Evolutionary conservation across 768 basidiomycete species (phyloP).

Genomic region (Suillus occidentalis): DNA sequence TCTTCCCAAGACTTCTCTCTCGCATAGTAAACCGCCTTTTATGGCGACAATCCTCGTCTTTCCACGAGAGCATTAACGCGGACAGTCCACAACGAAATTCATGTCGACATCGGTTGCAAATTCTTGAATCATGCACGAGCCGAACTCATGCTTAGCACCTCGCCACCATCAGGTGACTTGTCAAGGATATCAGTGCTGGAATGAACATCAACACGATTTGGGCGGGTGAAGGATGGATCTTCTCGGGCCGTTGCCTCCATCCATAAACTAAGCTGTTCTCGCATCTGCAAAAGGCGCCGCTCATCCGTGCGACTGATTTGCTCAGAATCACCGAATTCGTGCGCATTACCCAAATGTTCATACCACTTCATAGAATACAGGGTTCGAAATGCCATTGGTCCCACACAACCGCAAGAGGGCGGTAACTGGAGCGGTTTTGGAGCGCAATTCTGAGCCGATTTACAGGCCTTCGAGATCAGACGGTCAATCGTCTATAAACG

Average conservation of each 20-base stretch:
- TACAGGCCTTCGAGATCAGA: background rate
- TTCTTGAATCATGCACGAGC: conserved; percentile 18
- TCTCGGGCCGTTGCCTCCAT: background rate
- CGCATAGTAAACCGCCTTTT: no score
- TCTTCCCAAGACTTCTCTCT: no score
- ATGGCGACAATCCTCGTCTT: conserved; percentile 10
- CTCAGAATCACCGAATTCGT: background rate
- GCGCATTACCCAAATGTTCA: conserved; percentile 6
- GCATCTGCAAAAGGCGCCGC: background rate
- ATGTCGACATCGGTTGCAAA: conserved; percentile 29
- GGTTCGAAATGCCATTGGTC: conserved; percentile 30
- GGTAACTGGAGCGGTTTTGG: conserved; percentile 20
- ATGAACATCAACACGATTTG: background rate
- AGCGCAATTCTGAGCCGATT: background rate
- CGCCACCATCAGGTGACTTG: background rate
- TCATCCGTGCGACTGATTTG: background rate
- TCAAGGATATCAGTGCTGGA: background rate
- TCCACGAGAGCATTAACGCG: conserved; percentile 25
- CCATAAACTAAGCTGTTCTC: conserved; percentile 1
- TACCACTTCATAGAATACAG: conserved; percentile 41
- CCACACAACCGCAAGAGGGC: conserved; percentile 30
- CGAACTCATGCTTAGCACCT: conserved; percentile 10
- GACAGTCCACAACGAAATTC: conserved; percentile 38
- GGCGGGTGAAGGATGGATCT: conserved; percentile 1
- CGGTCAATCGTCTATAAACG: background rate